Evolutionary conservation across 2,329 filamentous ascomycete genomes (phyloP).

Genomic region (Aureobasidium sp.): DNA sequence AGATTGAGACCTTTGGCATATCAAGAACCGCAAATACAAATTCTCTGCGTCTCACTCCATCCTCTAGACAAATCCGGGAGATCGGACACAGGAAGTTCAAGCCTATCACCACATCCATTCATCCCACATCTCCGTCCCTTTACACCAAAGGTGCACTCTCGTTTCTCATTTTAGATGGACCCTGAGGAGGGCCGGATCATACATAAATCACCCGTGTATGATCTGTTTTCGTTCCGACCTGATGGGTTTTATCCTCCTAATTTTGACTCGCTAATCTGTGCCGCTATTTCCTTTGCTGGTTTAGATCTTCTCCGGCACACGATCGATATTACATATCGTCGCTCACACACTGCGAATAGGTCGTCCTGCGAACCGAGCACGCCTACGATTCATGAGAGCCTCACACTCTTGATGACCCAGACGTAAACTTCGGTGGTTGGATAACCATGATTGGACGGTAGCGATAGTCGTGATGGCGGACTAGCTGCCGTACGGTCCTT

Average conservation of each 20-base stretch:
- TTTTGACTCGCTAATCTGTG: background rate
- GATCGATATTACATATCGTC: slow-evolving; percentile 4
- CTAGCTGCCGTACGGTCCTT: background rate
- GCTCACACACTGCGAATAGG: background rate
- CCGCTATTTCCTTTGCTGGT: background rate
- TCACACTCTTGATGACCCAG: background rate
- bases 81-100: no score
- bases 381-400: background rate
- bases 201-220: background rate
- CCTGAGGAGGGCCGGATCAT: no score
- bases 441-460: background rate
- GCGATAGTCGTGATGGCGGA: background rate
- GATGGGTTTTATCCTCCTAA: background rate
- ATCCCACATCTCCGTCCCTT: no score
- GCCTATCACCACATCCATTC: no score
- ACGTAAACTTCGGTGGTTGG: background rate
- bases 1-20: background rate
- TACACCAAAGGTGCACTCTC: no score
- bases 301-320: background rate
- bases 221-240: background rate
- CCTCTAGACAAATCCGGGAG: background rate
- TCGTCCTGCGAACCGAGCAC: background rate
- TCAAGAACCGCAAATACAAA: background rate
- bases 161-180: no score
- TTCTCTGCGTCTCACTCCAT: background rate